These are phyloP conservation scores for Penicillium canariense DNA, from an alignment of 495 filamentous ascomycete species.

Conservation along the genomic window DNA sequence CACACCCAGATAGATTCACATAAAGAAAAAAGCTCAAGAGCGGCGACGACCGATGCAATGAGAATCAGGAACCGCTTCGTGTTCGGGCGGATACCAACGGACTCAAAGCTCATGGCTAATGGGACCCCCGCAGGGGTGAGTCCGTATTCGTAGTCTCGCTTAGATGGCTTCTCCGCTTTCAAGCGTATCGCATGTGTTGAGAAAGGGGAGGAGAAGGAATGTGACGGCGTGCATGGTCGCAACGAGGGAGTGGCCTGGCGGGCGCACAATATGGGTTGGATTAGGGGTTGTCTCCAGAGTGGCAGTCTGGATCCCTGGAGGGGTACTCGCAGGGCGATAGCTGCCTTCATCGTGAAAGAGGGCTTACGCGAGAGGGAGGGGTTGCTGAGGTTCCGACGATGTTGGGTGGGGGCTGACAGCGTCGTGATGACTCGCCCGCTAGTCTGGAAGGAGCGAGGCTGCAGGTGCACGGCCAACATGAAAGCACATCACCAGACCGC, in stretches of 20 bases:
- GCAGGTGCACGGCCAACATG: too few species aligned
- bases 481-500: too few species aligned
- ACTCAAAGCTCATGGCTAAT: slow-evolving; percentile 12
- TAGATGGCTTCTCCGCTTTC: neutral
- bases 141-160: neutral
- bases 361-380: neutral
- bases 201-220: slow-evolving; percentile 1
- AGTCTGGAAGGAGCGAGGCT: neutral
- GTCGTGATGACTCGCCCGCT: neutral
- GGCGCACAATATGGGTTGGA: slow-evolving; percentile 1
- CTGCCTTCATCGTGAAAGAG: neutral
- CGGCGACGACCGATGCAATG: neutral
- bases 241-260: neutral
- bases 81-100: slow-evolving; percentile 6
- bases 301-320: neutral
- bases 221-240: neutral
- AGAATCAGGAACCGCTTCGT: slow-evolving; percentile 1
- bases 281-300: neutral
- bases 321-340: neutral
- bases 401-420: neutral
- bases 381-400: neutral
- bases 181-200: slow-evolving; percentile 3
- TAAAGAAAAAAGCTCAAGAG: slow-evolving; percentile 5
- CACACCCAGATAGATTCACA: slow-evolving; percentile 8
- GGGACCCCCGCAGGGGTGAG: neutral